These are phyloP conservation scores for Clarkia xantiana DNA, from an alignment of 345 rosid species.

Conservation along the genomic window DNA sequence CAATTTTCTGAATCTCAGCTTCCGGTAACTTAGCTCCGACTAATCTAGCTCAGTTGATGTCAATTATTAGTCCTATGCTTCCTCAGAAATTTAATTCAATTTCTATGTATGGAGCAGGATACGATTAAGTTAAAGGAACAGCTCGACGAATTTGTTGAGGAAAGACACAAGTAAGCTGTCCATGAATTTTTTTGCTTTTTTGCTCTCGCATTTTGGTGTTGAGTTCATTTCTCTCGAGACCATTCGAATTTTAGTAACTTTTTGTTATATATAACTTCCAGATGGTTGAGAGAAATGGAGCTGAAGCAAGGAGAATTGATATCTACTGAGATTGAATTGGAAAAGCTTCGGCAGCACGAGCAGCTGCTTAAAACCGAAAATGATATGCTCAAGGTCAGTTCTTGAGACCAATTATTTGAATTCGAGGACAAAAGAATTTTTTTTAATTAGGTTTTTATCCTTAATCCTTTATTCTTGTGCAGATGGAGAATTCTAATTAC, in stretches of 20 bases:
- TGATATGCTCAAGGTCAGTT: slow-evolving; percentile 58
- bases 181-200: not conserved
- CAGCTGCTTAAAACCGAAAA: slow-evolving; percentile 59
- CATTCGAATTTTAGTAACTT: slow-evolving; percentile 3
- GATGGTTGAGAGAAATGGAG: slow-evolving; percentile 87
- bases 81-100: not conserved
- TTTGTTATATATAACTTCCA: slow-evolving; percentile 14
- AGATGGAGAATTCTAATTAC: slow-evolving; percentile 57
- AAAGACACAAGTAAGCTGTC: slow-evolving; percentile 60
- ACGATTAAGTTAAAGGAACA: slow-evolving; percentile 52
- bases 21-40: slow-evolving; percentile 30
- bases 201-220: not conserved
- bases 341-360: slow-evolving; percentile 54
- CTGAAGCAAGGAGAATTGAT: slow-evolving; percentile 64
- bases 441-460: too few species aligned
- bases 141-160: slow-evolving; percentile 60
- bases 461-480: slow-evolving; percentile 2
- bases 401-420: not conserved
- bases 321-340: slow-evolving; percentile 51
- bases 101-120: slow-evolving; percentile 33
- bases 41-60: not conserved
- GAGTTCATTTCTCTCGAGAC: not conserved
- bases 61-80: not conserved
- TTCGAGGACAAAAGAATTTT: not conserved
- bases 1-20: slow-evolving; percentile 33